Percentiles rank a stretch among this genome's conserved stretches.
Evolutionary conservation across 495 filamentous ascomycete species (phyloP).

Genomic region (Xylaria flabelliformis): DNA sequence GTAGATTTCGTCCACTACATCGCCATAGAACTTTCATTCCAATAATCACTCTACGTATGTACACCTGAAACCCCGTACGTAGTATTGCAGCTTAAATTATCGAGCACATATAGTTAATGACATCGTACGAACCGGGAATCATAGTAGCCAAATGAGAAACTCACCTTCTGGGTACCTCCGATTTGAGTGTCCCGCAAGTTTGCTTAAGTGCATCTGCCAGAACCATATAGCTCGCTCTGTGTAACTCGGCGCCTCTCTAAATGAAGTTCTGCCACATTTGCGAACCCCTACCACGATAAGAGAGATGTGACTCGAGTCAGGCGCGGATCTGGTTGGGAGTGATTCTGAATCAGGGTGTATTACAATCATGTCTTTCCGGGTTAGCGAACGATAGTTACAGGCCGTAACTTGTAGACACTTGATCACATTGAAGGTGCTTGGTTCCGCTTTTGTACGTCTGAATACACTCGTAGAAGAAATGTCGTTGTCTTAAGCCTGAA

Average conservation of each 20-base stretch:
- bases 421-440: neutral
- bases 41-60: conserved; percentile 16
- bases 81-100: neutral
- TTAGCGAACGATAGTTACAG: neutral
- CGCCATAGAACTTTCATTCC: neutral
- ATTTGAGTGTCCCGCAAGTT: conserved; percentile 20
- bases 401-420: neutral
- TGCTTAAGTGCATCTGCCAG: conserved; percentile 17
- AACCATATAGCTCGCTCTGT: neutral
- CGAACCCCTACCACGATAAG: conserved; percentile 18
- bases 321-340: conserved; percentile 10
- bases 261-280: neutral
- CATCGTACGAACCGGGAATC: too few relatives aligned
- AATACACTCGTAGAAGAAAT: neutral
- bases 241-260: conserved; percentile 25
- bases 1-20: neutral
- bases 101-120: neutral
- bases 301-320: conserved; percentile 22
- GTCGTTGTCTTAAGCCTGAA: neutral
- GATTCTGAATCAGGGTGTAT: conserved; percentile 12
- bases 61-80: conserved; percentile 1
- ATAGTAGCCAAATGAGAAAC: neutral
- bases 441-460: too few relatives aligned
- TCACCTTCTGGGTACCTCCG: conserved; percentile 29
- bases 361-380: conserved; percentile 3